Conservation (phyloP, 78 protist species). For the Dictyostelium firmibasis region DNA sequence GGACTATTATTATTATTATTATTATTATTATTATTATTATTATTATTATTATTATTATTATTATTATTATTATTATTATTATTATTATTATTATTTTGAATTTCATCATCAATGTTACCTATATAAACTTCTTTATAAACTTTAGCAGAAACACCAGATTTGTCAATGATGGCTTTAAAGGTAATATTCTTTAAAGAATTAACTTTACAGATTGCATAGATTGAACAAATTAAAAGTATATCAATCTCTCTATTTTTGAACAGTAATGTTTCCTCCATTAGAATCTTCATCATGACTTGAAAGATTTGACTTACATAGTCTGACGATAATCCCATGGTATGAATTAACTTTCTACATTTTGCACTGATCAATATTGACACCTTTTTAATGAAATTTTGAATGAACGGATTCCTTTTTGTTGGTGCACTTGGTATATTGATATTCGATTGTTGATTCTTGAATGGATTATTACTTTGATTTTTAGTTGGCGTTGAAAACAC, state of each 20-base stretch:
- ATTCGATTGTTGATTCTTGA: background rate
- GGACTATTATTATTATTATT: background rate
- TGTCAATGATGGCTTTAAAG: constrained; percentile 39
- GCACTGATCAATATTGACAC: background rate
- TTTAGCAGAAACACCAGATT: constrained; percentile 1
- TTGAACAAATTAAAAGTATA: constrained; percentile 3
- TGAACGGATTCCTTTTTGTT: background rate
- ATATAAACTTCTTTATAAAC: constrained; percentile 50
- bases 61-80: constrained; percentile 9
- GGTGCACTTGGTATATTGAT: background rate
- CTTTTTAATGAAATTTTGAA: constrained; percentile 29
- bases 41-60: constrained; percentile 12
- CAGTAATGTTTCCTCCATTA: background rate
- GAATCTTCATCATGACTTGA: background rate
- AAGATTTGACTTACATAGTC: background rate
- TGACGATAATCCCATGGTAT: background rate
- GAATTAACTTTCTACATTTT: constrained; percentile 5
- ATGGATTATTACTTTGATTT: constrained; percentile 1
- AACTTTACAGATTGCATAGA: constrained; percentile 66
- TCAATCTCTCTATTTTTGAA: constrained; percentile 27
- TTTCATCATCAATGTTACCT: background rate
- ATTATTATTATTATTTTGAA: background rate
- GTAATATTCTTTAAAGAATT: background rate
- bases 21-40: constrained; percentile 9
- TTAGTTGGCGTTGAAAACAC: constrained; percentile 30